phyloP scores from a whole-genome alignment of 2,329 filamentous ascomycete species.

The Eutypa lata region DNA sequence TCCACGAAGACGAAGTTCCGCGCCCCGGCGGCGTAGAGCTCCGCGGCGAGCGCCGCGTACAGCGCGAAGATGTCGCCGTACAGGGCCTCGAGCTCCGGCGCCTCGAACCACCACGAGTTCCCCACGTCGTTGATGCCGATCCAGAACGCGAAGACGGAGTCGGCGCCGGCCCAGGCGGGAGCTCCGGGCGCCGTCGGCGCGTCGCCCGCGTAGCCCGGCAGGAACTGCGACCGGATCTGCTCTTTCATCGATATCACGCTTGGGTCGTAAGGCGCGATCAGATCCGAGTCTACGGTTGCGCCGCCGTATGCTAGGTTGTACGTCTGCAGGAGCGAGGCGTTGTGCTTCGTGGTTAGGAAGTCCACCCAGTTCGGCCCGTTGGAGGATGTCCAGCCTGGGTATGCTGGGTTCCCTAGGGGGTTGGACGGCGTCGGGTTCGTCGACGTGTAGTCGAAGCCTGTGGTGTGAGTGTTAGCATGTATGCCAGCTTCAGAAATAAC shows the following conservation, averaged over 20 bases:
- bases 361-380: conserved; percentile 53
- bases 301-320: conserved; percentile 56
- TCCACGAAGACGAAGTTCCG: conserved; percentile 59
- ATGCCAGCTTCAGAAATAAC: no score
- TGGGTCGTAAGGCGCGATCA: conserved; percentile 48
- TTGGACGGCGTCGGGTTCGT: conserved; percentile 50
- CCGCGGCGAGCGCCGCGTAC: conserved; percentile 38
- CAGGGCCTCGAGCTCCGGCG: conserved; percentile 27
- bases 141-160: conserved; percentile 46
- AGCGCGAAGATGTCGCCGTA: conserved; percentile 39
- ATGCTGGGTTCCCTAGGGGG: conserved; percentile 60
- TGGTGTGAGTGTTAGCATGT: not conserved
- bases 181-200: conserved; percentile 34
- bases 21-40: conserved; percentile 50
- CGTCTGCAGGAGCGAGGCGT: conserved; percentile 41
- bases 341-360: conserved; percentile 44
- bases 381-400: conserved; percentile 47
- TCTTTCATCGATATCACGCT: conserved; percentile 47
- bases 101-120: conserved; percentile 39
- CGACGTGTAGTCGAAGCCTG: conserved; percentile 51
- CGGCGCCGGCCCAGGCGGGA: conserved; percentile 30
- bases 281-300: conserved; percentile 47
- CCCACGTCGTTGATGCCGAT: conserved; percentile 57
- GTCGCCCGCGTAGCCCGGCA: conserved; percentile 34
- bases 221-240: conserved; percentile 43